These are phyloP conservation scores for Auricularia sp. DNA, from an alignment of 768 basidiomycete genomes.

Conservation along the genomic window DNA sequence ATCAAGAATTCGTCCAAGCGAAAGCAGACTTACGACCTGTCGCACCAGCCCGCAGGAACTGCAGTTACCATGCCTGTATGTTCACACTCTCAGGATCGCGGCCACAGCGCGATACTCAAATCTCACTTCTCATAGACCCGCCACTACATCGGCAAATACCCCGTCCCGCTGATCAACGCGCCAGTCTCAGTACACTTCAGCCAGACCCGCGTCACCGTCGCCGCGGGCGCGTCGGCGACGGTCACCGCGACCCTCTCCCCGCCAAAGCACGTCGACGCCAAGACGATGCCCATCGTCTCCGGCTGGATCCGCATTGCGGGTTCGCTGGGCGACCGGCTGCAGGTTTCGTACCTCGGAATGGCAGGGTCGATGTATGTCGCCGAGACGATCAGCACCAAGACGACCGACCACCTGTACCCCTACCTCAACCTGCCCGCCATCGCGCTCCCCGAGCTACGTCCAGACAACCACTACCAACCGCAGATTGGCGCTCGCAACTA, in stretches of 20 bases:
- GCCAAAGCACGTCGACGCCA: neutral
- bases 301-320: neutral
- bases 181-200: neutral
- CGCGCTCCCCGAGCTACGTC: neutral
- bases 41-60: no score
- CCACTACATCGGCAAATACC: neutral
- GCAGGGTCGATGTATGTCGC: neutral
- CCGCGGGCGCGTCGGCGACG: neutral
- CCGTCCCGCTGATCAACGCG: neutral
- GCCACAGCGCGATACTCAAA: no score
- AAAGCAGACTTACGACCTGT: no score
- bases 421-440: neutral
- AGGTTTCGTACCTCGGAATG: neutral
- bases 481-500: neutral
- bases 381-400: neutral
- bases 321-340: neutral
- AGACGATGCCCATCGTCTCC: neutral
- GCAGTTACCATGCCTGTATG: no score
- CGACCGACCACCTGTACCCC: neutral
- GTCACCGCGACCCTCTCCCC: neutral
- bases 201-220: neutral
- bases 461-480: neutral
- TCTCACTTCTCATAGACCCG: no score
- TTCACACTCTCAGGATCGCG: no score
- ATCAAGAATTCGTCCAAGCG: no score